Base-by-base conservation (phyloP, 169 alveolate species). In the Cryptosporidium xiaoi region DNA sequence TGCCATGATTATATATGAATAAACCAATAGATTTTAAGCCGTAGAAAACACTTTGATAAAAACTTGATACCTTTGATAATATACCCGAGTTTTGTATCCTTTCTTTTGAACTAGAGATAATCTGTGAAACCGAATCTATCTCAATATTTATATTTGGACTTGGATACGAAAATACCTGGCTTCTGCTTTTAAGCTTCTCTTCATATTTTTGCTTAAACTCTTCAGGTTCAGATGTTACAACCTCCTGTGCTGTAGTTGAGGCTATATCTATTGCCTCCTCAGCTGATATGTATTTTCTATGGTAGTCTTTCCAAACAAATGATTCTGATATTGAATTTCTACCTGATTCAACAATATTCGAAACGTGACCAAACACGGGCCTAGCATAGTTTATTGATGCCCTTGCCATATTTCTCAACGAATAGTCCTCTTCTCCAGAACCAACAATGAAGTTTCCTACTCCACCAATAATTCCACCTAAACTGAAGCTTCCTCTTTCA, bases 261-360 rank as follows among this genome's bases (percentile, higher is more conserved):
- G 87, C 87, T 33, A 77, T 29, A 27, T 77, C 87, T 77, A 77
- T 62, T 7, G 87, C 87, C 36, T 77, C 87, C 12, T 77, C 87
- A 18, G 87, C 64, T 56, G 87, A 34, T 34, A 77, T 77, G 44
- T 77, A 77, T 33, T 55, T 27, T 46, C 64, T 56, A 60, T 77
- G 71, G 24, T 44, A 55, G 7, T 56, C 77, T 44, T 60, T 62
- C 87, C 87, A 77, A 29, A 60, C 64, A 62, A 58, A 20, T 13
- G 69, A 60, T n/a, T 77, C 87, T 36, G 71, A 40, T n/a, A 77
- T 27, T 15, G 87, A 56, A 48, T 77, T 77, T 60, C 50, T 77
- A 2, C 87, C 87, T 16, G 62, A 44, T 31, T 62, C 87, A 31
- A 77, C 64, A 40, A 77, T 36, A 15, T 24, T 71, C 1, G 71